phyloP scores from a whole-genome alignment of 805 yeast genomes.

The Millerozyma miso region DNA sequence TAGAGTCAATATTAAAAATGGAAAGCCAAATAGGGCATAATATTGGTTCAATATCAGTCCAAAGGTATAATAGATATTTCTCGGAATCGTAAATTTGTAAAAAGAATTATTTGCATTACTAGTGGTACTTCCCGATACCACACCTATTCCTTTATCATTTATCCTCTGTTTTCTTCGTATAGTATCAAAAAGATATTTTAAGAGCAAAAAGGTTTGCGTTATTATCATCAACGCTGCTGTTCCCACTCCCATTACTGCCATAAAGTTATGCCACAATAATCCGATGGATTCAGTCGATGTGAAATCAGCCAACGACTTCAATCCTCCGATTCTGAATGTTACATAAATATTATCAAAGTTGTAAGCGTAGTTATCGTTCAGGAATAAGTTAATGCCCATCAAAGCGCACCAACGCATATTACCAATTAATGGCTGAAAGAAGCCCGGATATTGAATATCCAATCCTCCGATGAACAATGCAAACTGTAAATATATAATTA shows the following conservation, averaged over 20 bases:
- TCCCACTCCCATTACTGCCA: conserved; percentile 30
- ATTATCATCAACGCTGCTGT: conserved; percentile 18
- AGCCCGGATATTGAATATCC: conserved; percentile 57
- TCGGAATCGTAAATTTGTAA: conserved; percentile 11
- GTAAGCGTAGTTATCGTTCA: conserved; percentile 7
- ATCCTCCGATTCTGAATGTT: conserved; percentile 39
- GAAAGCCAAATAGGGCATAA: conserved; percentile 35
- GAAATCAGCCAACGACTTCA: conserved; percentile 33
- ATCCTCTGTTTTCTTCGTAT: not conserved
- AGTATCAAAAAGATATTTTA: conserved; percentile 11
- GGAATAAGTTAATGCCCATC: conserved; percentile 28
- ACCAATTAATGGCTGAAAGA: conserved; percentile 51
- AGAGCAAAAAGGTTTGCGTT: conserved; percentile 17
- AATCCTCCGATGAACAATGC: conserved; percentile 55
- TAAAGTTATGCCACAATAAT: conserved; percentile 42
- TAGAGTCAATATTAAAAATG: conserved; percentile 40
- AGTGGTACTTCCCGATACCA: not conserved
- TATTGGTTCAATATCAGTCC: conserved; percentile 33
- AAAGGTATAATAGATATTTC: conserved; percentile 18
- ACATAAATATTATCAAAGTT: conserved; percentile 36
- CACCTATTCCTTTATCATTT: not conserved
- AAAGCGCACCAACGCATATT: conserved; percentile 54
- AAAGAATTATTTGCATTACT: not conserved
- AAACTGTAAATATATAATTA: conserved; percentile 54
- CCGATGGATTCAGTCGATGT: conserved; percentile 18